phyloP scores from a whole-genome alignment of 2,329 filamentous ascomycete genomes.

The Tolypocladium ovalisporum region DNA sequence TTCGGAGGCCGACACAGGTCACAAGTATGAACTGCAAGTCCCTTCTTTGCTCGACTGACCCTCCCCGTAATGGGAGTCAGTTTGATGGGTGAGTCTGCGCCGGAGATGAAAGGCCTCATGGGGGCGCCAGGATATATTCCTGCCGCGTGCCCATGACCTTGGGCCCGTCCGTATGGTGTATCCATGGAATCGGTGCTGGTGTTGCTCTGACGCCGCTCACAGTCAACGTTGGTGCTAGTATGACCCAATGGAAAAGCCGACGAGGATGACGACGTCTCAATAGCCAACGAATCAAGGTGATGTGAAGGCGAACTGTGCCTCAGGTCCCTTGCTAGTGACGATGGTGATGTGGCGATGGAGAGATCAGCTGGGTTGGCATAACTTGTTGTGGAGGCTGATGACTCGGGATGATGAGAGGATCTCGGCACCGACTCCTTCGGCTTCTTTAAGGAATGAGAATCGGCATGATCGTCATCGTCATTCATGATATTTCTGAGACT shows the following conservation, averaged over 20 bases:
- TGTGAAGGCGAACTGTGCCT: slow-evolving; percentile 22
- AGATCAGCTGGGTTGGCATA: slow-evolving; percentile 27
- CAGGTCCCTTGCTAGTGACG: slow-evolving; percentile 20
- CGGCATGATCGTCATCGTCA: slow-evolving; percentile 35
- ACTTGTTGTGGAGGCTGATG: slow-evolving; percentile 24
- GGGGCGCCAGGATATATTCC: slow-evolving; percentile 14
- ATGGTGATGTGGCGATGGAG: slow-evolving; percentile 17
- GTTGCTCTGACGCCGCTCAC: slow-evolving; percentile 29
- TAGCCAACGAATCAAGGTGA: slow-evolving; percentile 13
- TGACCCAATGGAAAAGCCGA: slow-evolving; percentile 15
- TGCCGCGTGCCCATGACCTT: slow-evolving; percentile 10
- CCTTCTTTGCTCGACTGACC: slow-evolving; percentile 48
- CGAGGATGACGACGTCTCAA: slow-evolving; percentile 11
- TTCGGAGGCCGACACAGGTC: slow-evolving; percentile 40
- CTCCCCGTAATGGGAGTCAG: slow-evolving; percentile 46
- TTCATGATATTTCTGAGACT: slow-evolving; percentile 48
- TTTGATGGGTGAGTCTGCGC: slow-evolving; percentile 31
- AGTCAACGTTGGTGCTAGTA: slow-evolving; percentile 9
- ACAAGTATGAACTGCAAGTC: slow-evolving; percentile 45
- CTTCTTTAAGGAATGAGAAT: slow-evolving; percentile 34
- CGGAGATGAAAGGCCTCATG: slow-evolving; percentile 30
- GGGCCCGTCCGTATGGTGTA: slow-evolving; percentile 16
- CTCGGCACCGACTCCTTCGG: slow-evolving; percentile 27
- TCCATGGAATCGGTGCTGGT: slow-evolving; percentile 41
- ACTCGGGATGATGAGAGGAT: slow-evolving; percentile 14